A percentile compares a stretch with the other conserved stretches of the same genome.
Conservation (phyloP, 2,329 filamentous ascomycete genomes). For the Gyromitra esculenta region DNA sequence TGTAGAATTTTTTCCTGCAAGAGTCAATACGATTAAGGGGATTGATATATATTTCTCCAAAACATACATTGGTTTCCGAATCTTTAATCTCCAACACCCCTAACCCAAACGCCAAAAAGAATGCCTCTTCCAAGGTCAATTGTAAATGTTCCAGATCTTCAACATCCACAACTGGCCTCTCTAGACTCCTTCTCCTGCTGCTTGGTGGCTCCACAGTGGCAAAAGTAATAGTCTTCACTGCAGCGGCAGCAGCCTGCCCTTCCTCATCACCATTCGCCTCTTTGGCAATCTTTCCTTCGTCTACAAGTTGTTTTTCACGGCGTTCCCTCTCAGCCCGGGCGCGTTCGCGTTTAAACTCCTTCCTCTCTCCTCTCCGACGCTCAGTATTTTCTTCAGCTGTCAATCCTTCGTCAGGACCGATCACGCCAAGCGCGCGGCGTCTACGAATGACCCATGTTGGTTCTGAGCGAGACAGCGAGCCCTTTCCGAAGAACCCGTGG, state of each 20-base stretch:
- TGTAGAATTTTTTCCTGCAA: constrained; percentile 47
- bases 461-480: constrained; percentile 90
- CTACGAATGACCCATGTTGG: constrained; percentile 90
- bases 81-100: constrained; percentile 75
- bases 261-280: constrained; percentile 3
- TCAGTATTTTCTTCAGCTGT: constrained; percentile 86
- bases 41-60: constrained; percentile 37
- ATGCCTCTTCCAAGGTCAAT: constrained; percentile 86
- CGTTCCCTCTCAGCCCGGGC: constrained; percentile 87
- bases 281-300: constrained; percentile 61
- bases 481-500: constrained; percentile 97
- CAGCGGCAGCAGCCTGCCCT: constrained; percentile 21
- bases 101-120: constrained; percentile 85
- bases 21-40: constrained; percentile 61
- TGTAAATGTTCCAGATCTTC: constrained; percentile 85
- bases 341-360: constrained; percentile 86
- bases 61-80: constrained; percentile 58
- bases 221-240: constrained; percentile 43
- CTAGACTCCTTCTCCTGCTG: constrained; percentile 31
- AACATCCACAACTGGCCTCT: constrained; percentile 57
- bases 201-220: constrained; percentile 45
- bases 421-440: constrained; percentile 69
- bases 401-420: constrained; percentile 70
- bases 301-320: constrained; percentile 75
- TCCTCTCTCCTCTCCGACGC: constrained; percentile 79